phyloP scores from a whole-genome alignment of 371 early-diverging fungal species.

The Rhizopus stolonifer region DNA sequence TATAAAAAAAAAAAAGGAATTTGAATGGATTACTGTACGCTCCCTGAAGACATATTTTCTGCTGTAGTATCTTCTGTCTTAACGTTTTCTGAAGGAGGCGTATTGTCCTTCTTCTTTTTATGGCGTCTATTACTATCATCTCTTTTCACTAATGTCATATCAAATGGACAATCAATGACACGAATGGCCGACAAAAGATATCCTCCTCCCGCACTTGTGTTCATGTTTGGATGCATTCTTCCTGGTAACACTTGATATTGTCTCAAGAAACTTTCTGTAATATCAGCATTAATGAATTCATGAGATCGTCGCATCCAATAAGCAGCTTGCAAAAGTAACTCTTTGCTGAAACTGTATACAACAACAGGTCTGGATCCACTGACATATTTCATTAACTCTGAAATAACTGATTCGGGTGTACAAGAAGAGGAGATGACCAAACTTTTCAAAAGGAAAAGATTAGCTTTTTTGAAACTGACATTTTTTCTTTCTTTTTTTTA shows the following conservation, averaged over 20 bases:
- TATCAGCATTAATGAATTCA: slow-evolving; percentile 74
- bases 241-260: slow-evolving; percentile 88
- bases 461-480: too few relatives aligned
- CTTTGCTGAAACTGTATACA: slow-evolving; percentile 80
- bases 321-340: slow-evolving; percentile 73
- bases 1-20: too few relatives aligned
- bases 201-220: slow-evolving; percentile 83
- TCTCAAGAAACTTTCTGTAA: slow-evolving; percentile 88
- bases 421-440: slow-evolving; percentile 82
- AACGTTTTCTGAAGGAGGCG: not conserved
- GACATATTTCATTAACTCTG: slow-evolving; percentile 65
- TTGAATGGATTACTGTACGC: too few relatives aligned
- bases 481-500: too few relatives aligned
- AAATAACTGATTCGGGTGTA: slow-evolving; percentile 68
- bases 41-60: too few relatives aligned
- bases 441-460: too few relatives aligned
- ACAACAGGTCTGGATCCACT: slow-evolving; percentile 85
- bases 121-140: slow-evolving; percentile 12
- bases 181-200: slow-evolving; percentile 73
- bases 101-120: slow-evolving; percentile 21
- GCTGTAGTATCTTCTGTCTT: not conserved
- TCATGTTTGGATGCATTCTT: slow-evolving; percentile 95
- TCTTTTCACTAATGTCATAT: slow-evolving; percentile 24
- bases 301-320: slow-evolving; percentile 68
- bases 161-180: slow-evolving; percentile 55